phyloP scores from a whole-genome alignment of 306 rosid species.

The Trifolium subterraneum region DNA sequence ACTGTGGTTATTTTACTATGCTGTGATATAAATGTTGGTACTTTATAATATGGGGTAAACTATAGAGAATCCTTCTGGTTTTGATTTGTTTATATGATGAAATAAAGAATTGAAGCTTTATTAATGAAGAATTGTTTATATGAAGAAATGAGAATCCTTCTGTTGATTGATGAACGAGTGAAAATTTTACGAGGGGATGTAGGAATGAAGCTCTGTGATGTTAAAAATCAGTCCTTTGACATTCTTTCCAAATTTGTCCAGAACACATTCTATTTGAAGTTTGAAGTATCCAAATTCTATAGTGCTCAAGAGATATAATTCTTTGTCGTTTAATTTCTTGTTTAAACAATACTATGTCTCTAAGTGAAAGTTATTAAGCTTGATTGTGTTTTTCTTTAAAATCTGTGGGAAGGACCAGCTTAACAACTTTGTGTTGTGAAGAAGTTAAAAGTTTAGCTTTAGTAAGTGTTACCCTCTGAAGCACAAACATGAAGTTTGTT shows the following conservation, averaged over 20 bases:
- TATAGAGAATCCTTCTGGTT: conserved; percentile 1
- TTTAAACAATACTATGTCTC: not conserved
- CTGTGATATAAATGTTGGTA: too few species aligned
- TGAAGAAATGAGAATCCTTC: not conserved
- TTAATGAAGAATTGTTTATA: conserved; percentile 11
- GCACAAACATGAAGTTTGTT: not conserved
- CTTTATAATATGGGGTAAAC: too few species aligned
- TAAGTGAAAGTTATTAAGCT: not conserved
- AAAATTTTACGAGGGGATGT: too few species aligned
- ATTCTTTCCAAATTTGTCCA: conserved; percentile 3
- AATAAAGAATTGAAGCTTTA: not conserved
- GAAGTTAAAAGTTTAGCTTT: not conserved
- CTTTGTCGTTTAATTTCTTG: not conserved
- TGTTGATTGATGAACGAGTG: conserved; percentile 20
- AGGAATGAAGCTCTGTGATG: conserved; percentile 14
- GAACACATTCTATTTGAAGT: conserved; percentile 29
- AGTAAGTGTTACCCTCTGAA: not conserved
- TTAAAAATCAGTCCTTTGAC: not conserved
- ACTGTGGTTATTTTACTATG: not conserved
- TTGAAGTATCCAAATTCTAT: conserved; percentile 25
- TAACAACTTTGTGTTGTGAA: not conserved
- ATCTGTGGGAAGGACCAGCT: not conserved
- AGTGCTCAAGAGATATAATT: not conserved
- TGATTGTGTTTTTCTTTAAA: not conserved
- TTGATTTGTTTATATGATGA: conserved; percentile 22